A percentile compares a stretch with the other conserved stretches of the same genome.
Evolutionary conservation across 1,139 yeast species (phyloP).

Genomic region (Kodamaea suecica): DNA sequence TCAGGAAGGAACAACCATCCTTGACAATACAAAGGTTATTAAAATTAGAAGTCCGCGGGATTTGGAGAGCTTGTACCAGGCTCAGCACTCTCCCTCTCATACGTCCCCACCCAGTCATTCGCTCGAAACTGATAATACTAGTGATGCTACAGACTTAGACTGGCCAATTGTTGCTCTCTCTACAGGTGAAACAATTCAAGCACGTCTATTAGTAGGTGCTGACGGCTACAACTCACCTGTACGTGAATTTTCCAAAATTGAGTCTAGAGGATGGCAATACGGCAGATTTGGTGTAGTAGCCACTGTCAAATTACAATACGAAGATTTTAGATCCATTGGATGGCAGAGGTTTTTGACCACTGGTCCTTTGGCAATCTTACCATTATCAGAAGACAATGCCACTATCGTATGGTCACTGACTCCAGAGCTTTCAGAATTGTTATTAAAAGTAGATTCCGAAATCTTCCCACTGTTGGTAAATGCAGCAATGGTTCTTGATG

Average conservation of each 20-base stretch:
- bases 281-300: constrained; percentile 89
- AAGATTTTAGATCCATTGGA: constrained; percentile 69
- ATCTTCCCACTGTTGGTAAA: constrained; percentile 71
- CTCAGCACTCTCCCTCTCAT: constrained; percentile 5
- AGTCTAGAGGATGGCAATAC: constrained; percentile 91
- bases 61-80: constrained; percentile 9
- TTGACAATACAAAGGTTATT: constrained; percentile 66
- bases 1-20: constrained; percentile 40
- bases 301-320: constrained; percentile 69
- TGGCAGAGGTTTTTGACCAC: constrained; percentile 91
- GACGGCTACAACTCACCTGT: constrained; percentile 97
- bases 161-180: constrained; percentile 81
- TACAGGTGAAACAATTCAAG: constrained; percentile 59
- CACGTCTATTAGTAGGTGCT: constrained; percentile 85
- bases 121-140: constrained; percentile 7
- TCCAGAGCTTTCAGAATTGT: constrained; percentile 65
- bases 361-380: constrained; percentile 91
- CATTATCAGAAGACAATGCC: constrained; percentile 81
- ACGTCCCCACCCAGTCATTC: constrained; percentile 12
- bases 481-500: constrained; percentile 76
- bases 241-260: constrained; percentile 73
- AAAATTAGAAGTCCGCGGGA: constrained; percentile 31
- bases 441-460: constrained; percentile 56
- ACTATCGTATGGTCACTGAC: constrained; percentile 93
- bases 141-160: constrained; percentile 33